phyloP scores from a whole-genome alignment of 345 rosid genomes.

The Gossypium ekmanianum region DNA sequence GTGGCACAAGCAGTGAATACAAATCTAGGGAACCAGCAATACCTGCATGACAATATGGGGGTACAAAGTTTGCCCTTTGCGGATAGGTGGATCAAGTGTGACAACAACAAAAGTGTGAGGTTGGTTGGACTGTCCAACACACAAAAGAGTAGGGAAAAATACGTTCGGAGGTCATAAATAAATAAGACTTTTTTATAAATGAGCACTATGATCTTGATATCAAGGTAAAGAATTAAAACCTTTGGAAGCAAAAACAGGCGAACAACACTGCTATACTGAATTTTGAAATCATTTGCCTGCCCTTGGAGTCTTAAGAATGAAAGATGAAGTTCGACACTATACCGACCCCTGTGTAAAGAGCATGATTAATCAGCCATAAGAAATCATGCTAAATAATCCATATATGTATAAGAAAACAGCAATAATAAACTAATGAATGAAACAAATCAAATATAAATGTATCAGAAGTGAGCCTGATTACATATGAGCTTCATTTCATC shows the following conservation, averaged over 20 bases:
- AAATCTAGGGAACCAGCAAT: constrained; percentile 15
- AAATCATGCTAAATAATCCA: not conserved
- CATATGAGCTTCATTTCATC: not conserved
- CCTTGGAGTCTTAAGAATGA: constrained; percentile 91
- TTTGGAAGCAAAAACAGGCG: constrained; percentile 93
- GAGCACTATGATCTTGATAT: not conserved
- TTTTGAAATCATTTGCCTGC: constrained; percentile 97
- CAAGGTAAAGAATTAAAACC: constrained; percentile 33
- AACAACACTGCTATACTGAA: constrained; percentile 96
- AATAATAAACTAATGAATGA: not conserved
- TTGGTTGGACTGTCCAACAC: constrained; percentile 70
- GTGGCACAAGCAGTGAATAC: not conserved
- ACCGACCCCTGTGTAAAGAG: constrained; percentile 75
- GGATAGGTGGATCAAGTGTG: constrained; percentile 94
- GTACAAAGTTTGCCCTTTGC: constrained; percentile 92
- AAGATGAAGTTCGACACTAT: constrained; percentile 88
- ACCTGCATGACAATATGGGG: constrained; percentile 95
- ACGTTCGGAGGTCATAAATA: not conserved
- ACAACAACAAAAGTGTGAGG: constrained; percentile 89
- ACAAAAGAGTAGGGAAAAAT: constrained; percentile 9
- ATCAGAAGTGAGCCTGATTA: not conserved
- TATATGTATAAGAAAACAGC: not conserved
- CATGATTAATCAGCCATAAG: constrained; percentile 11
- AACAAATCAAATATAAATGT: not conserved
- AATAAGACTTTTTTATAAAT: not conserved